Evolutionary conservation across 1,139 yeast genomes (phyloP), one percentile per base, ranked within the genome.

Genomic region (Geotrichum siamense): DNA sequence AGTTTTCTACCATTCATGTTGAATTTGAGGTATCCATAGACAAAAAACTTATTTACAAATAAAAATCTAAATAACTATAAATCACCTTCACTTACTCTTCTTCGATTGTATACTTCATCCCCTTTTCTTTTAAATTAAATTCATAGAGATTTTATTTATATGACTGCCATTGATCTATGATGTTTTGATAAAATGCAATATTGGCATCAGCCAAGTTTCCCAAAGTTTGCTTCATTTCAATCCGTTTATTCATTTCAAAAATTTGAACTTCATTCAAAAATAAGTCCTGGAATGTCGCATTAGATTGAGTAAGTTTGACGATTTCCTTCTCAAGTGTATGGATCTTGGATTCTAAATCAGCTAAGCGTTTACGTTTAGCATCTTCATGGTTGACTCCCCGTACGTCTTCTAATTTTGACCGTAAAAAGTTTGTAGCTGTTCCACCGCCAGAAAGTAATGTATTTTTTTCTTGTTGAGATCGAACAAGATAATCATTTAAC

Each of bases 81-180:
- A n/a, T n/a, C n/a, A n/a, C n/a, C n/a, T n/a, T n/a, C n/a, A n/a
- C n/a, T n/a, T n/a, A n/a, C n/a, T n/a, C n/a, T n/a, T n/a, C n/a
- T n/a, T n/a, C n/a, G n/a, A n/a, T n/a, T n/a, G n/a, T n/a, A n/a
- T n/a, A n/a, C n/a, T n/a, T n/a, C n/a, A n/a, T n/a, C n/a, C n/a
- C n/a, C n/a, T n/a, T n/a, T n/a, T n/a, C n/a, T n/a, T n/a, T n/a
- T n/a, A n/a, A n/a, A n/a, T n/a, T n/a, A n/a, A n/a, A n/a, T n/a
- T n/a, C n/a, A n/a, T n/a, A n/a, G n/a, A n/a, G n/a, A n/a, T n/a
- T n/a, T n/a, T n/a, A n/a, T n/a, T n/a, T n/a, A n/a, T n/a, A n/a
- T n/a, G n/a, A n/a, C n/a, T n/a, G n/a, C 93, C 95, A 86, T 52
- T 79, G 80, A 32, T 75, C 75, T 41, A 82, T 75, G 58, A 86